These are phyloP conservation scores for Naematelia encephala DNA, from an alignment of 768 basidiomycete species.

Conservation along the genomic window DNA sequence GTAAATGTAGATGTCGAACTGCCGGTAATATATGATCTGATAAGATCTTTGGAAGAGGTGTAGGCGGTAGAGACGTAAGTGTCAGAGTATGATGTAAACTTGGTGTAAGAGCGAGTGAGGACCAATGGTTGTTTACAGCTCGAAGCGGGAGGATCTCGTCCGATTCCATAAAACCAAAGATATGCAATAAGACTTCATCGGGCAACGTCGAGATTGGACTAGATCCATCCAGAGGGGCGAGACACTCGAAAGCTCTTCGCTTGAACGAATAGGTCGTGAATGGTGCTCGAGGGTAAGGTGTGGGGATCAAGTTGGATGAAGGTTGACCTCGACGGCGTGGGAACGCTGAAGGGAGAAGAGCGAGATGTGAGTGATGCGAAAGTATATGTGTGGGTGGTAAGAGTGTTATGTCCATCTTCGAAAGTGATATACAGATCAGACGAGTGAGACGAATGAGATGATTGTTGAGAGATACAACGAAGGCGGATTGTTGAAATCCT, in stretches of 20 bases:
- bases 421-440: slow-evolving; percentile 3
- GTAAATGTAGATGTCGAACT: slow-evolving; percentile 24
- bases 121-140: slow-evolving; percentile 7
- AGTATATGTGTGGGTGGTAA: slow-evolving; percentile 30
- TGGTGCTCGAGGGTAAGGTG: not conserved
- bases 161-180: slow-evolving; percentile 22
- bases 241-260: slow-evolving; percentile 2
- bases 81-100: slow-evolving; percentile 21
- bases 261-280: slow-evolving; percentile 2
- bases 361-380: slow-evolving; percentile 28
- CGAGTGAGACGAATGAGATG: not conserved
- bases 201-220: slow-evolving; percentile 23
- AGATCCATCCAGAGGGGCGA: slow-evolving; percentile 22
- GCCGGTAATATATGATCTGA: slow-evolving; percentile 15
- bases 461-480: no score
- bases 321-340: not conserved
- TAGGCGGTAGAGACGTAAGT: slow-evolving; percentile 20
- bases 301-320: not conserved
- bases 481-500: no score
- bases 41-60: slow-evolving; percentile 16
- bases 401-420: slow-evolving; percentile 31
- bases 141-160: slow-evolving; percentile 21
- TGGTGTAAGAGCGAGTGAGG: slow-evolving; percentile 13
- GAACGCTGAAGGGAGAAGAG: slow-evolving; percentile 4
- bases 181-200: slow-evolving; percentile 24